Evolutionary conservation across 805 yeast genomes (phyloP).

Genomic region (Starmerella bacillaris): DNA sequence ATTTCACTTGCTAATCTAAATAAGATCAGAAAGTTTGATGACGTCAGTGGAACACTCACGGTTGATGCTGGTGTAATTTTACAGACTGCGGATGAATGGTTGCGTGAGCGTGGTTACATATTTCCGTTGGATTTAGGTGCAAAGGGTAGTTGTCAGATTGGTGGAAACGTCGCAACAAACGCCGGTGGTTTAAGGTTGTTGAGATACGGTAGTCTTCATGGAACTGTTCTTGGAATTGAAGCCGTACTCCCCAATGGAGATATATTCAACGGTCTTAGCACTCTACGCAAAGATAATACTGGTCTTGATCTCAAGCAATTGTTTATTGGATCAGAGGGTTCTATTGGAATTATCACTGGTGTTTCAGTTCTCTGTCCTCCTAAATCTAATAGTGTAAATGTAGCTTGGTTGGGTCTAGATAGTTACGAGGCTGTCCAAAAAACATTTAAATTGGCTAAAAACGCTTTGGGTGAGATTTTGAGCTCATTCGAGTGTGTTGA

Average conservation of each 20-base stretch:
- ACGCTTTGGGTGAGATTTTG: slow-evolving; percentile 61
- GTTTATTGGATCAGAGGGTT: slow-evolving; percentile 86
- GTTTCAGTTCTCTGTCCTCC: slow-evolving; percentile 77
- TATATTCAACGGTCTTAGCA: slow-evolving; percentile 55
- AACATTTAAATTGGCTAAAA: slow-evolving; percentile 62
- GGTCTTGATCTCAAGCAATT: slow-evolving; percentile 85
- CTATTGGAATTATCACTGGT: slow-evolving; percentile 78
- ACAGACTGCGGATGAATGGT: slow-evolving; percentile 61
- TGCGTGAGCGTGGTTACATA: slow-evolving; percentile 69
- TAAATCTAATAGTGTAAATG: slow-evolving; percentile 68
- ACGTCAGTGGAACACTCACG: slow-evolving; percentile 63
- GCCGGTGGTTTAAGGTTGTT: slow-evolving; percentile 84
- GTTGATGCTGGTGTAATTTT: slow-evolving; percentile 79
- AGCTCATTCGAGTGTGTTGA: slow-evolving; percentile 95
- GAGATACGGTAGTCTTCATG: slow-evolving; percentile 83
- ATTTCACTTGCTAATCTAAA: slow-evolving; percentile 52
- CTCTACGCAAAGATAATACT: slow-evolving; percentile 84
- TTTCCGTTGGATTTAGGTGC: slow-evolving; percentile 92
- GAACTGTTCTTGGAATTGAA: slow-evolving; percentile 75
- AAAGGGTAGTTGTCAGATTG: slow-evolving; percentile 87
- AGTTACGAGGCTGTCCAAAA: slow-evolving; percentile 65
- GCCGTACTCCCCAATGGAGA: slow-evolving; percentile 80
- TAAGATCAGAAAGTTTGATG: slow-evolving; percentile 63
- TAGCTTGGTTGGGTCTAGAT: slow-evolving; percentile 68
- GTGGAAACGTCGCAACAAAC: slow-evolving; percentile 90